These are phyloP conservation scores for Sanghuangporus baumii DNA, from an alignment of 1,284 basidiomycete genomes.

Conservation along the genomic window DNA sequence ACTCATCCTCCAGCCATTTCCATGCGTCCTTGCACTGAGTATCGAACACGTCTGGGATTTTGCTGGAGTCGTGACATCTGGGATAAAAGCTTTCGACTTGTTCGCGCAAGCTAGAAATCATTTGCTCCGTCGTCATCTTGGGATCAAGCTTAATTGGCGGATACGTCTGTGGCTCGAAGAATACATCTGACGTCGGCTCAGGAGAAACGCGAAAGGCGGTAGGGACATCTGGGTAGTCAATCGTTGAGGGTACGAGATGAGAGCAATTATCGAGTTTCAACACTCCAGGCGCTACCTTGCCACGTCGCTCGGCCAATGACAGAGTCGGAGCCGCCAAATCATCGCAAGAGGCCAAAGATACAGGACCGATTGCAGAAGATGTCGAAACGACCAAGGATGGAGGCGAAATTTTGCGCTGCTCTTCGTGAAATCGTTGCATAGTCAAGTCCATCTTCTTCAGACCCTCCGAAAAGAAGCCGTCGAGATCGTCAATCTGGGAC, in stretches of 20 bases:
- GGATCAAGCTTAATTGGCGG: background rate
- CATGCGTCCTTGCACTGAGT: slow-evolving; percentile 9
- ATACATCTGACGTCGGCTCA: background rate
- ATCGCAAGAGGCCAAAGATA: slow-evolving; percentile 10
- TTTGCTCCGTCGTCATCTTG: slow-evolving; percentile 14
- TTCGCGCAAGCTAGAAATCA: slow-evolving; percentile 15
- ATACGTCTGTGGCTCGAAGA: background rate
- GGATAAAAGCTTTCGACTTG: slow-evolving; percentile 11
- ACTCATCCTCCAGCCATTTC: slow-evolving; percentile 15
- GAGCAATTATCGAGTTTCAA: background rate
- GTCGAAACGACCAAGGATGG: slow-evolving; percentile 14
- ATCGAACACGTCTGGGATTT: background rate
- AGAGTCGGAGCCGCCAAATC: background rate
- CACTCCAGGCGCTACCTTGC: slow-evolving; percentile 4
- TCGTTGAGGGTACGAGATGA: background rate
- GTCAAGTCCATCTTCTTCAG: slow-evolving; percentile 12
- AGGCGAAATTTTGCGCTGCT: background rate
- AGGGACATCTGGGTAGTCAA: slow-evolving; percentile 16
- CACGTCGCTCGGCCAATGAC: slow-evolving; percentile 14
- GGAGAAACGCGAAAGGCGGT: slow-evolving; percentile 15
- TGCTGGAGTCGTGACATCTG: background rate
- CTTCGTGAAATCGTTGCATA: slow-evolving; percentile 6
- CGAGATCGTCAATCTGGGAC: slow-evolving; percentile 9
- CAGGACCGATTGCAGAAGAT: slow-evolving; percentile 5
- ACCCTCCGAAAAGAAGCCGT: slow-evolving; percentile 14